Percentiles rank a stretch among this genome's conserved stretches.
Evolutionary conservation across 495 filamentous ascomycete genomes (phyloP).

Genomic region (Aspergillus affinis): DNA sequence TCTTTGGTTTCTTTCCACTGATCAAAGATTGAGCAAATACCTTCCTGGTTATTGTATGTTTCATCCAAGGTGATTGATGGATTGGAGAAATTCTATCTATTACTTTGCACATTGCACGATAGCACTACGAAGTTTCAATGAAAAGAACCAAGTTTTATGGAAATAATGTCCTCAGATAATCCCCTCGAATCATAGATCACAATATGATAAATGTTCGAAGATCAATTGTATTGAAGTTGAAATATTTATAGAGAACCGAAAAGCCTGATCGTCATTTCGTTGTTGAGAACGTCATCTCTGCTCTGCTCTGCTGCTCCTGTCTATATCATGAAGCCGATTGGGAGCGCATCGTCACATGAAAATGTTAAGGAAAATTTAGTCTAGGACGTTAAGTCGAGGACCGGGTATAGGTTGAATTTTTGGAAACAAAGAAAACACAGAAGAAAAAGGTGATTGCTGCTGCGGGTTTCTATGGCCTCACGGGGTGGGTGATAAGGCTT

Average conservation of each 20-base stretch:
- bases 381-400: conserved; percentile 42
- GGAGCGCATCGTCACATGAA: conserved; percentile 12
- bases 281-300: conserved; percentile 44
- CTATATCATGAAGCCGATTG: conserved; percentile 19
- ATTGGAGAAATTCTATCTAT: not conserved
- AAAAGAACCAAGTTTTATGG: no score
- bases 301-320: conserved; percentile 11
- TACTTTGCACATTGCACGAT: not conserved
- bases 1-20: no score
- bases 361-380: conserved; percentile 14
- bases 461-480: not conserved
- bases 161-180: no score
- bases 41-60: no score
- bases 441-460: conserved; percentile 18
- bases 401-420: conserved; percentile 54
- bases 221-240: conserved; percentile 11
- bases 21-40: no score
- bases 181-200: not conserved
- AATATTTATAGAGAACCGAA: conserved; percentile 13
- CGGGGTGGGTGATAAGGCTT: conserved; percentile 11
- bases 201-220: conserved; percentile 2
- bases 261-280: conserved; percentile 32
- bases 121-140: not conserved
- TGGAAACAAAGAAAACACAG: conserved; percentile 25
- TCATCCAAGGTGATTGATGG: not conserved